Base-by-base conservation (phyloP, 176 grass and related monocot species). In the Cymbopogon citratus region DNA sequence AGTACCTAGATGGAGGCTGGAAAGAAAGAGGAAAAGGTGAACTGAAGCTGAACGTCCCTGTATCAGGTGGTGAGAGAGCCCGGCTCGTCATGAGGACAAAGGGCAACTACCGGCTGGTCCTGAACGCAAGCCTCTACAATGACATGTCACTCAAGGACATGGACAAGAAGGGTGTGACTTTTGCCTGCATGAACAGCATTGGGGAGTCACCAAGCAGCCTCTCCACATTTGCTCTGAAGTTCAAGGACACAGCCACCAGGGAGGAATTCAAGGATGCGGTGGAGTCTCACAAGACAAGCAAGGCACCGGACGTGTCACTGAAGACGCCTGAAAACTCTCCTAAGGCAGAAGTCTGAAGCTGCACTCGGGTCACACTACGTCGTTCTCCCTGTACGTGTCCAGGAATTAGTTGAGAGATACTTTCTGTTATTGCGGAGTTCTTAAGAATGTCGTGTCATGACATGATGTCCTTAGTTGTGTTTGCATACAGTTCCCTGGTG, bases 21-120 rank as follows among this genome's bases (percentile, higher is more conserved):
- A 99, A 99, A 68, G 97, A 99, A 86, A 93, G 93, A 89, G 97
- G 97, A 71, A 95, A 93, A 64, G 97, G 97, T 7, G 97, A 99
- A 80, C 77, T 99, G 51, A 99, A 92, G 78, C 41, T 99, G 76
- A 99, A 99, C 43, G 45, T 93, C 70, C 86, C 88, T 23, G 76
- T 88, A 41, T 80, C 88, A 63, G 81, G 84, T 29, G 80, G 31
- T 25, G 91, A 93, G 79, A 95, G 92, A 12, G 83, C 85, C 29
- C 88, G 97, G 80, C 90, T 99, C 13, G 72, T 99, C 69, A 99
- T 99, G 97, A 89, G 97, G 57, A 71, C 93, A 27, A 99, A 93
- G 83, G 96, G 96, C 25, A 99, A 93, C 70, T 99, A 93, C 28
- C 85, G 91, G 3, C 87, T 99, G 39, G 83, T 95, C 54, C 62